Percentiles rank a stretch among this genome's conserved stretches.
Conservation (phyloP, 345 rosid genomes). For the Murraya paniculata region DNA sequence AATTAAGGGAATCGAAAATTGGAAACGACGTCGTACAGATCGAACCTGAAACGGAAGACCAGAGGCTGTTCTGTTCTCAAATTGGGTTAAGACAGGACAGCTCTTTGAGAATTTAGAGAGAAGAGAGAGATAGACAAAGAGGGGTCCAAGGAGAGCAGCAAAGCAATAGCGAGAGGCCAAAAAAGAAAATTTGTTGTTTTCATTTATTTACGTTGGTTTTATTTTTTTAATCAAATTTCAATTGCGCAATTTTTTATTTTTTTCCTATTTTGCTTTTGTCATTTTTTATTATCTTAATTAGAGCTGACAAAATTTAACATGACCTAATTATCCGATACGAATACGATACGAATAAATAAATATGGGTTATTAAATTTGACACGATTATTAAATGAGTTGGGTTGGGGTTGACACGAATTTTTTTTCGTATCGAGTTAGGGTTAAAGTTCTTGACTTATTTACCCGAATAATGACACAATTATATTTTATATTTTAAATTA, state of each 20-base stretch:
- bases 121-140: slow-evolving; percentile 33
- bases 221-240: background rate
- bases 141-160: slow-evolving; percentile 24
- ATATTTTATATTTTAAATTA: too few relatives aligned
- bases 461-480: too few relatives aligned
- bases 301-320: too few relatives aligned
- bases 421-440: too few relatives aligned
- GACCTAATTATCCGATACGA: too few relatives aligned
- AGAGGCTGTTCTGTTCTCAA: slow-evolving; percentile 36
- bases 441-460: too few relatives aligned
- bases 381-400: too few relatives aligned
- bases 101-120: slow-evolving; percentile 49
- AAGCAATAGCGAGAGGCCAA: slow-evolving; percentile 19
- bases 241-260: background rate
- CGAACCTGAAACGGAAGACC: slow-evolving; percentile 45
- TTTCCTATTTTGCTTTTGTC: background rate
- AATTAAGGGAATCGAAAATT: slow-evolving; percentile 6
- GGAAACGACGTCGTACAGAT: slow-evolving; percentile 32
- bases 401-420: too few relatives aligned
- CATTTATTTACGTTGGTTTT: background rate
- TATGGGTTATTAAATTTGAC: too few relatives aligned
- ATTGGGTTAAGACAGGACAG: slow-evolving; percentile 36
- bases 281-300: background rate
- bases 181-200: slow-evolving; percentile 14
- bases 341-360: too few relatives aligned